A percentile compares a stretch with the other conserved stretches of the same genome.
These are phyloP conservation scores for Aspergillus quadricinctus DNA, from an alignment of 2,329 filamentous ascomycete genomes.

Conservation along the genomic window DNA sequence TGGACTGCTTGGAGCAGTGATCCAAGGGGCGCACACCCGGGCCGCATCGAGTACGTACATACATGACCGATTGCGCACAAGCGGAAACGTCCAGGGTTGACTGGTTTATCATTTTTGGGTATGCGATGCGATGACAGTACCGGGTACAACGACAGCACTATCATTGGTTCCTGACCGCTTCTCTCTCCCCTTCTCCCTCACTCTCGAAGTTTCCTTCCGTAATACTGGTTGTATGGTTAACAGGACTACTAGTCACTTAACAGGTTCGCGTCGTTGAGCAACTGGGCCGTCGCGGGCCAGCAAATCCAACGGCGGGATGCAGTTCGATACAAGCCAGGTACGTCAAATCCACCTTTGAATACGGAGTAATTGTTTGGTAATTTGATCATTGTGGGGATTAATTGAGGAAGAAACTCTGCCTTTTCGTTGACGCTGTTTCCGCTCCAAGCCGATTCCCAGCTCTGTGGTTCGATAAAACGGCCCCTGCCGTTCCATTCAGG, in stretches of 20 bases:
- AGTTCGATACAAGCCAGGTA: not conserved
- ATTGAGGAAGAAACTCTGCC: not conserved
- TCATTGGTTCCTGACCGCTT: not conserved
- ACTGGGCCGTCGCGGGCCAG: not conserved
- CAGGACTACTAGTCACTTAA: not conserved
- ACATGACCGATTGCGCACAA: not conserved
- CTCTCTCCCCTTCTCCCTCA: not conserved
- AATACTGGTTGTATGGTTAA: not conserved
- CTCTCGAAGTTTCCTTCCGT: not conserved
- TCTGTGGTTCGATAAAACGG: not conserved
- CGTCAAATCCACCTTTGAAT: not conserved
- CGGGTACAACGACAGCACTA: not conserved
- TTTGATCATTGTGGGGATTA: not conserved
- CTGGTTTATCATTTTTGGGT: not conserved
- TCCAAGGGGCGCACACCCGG: not conserved
- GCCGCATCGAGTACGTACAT: not conserved
- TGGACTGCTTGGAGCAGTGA: not conserved
- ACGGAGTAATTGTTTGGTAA: not conserved
- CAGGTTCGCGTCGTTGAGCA: not conserved
- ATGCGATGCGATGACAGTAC: not conserved
- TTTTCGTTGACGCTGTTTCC: not conserved
- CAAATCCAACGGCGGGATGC: not conserved
- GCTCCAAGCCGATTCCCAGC: not conserved
- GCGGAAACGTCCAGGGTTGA: not conserved
- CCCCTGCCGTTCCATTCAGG: not conserved